Conservation (phyloP, 163 green algal genomes). For the Botryococcus braunii region DNA sequence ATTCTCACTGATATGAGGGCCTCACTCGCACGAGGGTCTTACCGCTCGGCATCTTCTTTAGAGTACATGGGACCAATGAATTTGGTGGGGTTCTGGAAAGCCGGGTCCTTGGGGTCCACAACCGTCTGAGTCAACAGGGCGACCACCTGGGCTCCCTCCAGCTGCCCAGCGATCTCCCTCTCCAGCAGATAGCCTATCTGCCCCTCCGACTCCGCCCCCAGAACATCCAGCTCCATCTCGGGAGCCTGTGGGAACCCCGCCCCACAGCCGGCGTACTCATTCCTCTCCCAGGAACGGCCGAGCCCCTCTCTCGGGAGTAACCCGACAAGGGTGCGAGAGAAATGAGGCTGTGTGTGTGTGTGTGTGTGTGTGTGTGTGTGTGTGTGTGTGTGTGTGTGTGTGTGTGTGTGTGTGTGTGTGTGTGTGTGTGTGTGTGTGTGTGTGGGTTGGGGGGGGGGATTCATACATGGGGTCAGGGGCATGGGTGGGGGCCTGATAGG, state of each 20-base stretch:
- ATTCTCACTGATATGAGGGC: background rate
- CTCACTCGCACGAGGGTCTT: background rate
- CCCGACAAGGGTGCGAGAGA: no score
- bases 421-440: background rate
- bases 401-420: background rate
- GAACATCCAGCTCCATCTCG: conserved; percentile 18
- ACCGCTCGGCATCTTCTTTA: conserved; percentile 12
- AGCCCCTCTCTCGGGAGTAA: no score
- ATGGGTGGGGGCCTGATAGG: no score
- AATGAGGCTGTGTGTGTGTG: background rate
- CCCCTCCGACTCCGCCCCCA: conserved; percentile 30
- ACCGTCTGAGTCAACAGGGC: conserved; percentile 27
- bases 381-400: background rate
- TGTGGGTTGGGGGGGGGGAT: background rate
- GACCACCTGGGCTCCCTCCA: conserved; percentile 20
- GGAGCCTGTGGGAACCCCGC: no score
- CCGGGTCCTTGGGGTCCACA: conserved; percentile 21
- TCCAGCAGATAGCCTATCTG: conserved; percentile 25
- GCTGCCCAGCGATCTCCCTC: conserved; percentile 4
- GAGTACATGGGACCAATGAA: conserved; percentile 22
- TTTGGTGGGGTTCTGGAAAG: conserved; percentile 26
- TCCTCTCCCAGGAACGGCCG: no score
- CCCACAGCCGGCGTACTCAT: no score
- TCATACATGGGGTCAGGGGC: no score
- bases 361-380: background rate